phyloP scores from a whole-genome alignment of 2,329 filamentous ascomycete species.

The Xylaria sp. region DNA sequence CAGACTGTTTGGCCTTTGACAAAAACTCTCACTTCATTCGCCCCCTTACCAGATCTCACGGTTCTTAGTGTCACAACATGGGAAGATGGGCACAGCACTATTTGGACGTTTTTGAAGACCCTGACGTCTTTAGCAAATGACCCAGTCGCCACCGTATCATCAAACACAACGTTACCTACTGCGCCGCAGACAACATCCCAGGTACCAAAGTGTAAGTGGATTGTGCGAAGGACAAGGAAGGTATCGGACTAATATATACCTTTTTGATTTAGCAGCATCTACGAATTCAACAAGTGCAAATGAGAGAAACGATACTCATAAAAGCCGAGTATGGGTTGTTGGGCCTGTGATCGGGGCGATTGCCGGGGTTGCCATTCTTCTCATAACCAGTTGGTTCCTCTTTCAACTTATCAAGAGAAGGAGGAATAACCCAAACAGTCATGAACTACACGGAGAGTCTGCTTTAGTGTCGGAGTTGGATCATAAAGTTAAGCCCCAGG shows the following conservation, averaged over 20 bases:
- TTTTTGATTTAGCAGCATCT: not conserved
- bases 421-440: not conserved
- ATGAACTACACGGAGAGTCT: slow-evolving; percentile 16
- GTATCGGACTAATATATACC: too few species aligned
- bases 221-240: too few species aligned
- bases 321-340: slow-evolving; percentile 6
- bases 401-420: not conserved
- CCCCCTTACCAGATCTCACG: not conserved
- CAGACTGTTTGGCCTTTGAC: not conserved
- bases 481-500: not conserved
- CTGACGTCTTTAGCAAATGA: not conserved
- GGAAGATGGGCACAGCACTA: not conserved
- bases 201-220: not conserved
- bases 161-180: not conserved
- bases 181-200: not conserved
- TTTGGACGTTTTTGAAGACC: slow-evolving; percentile 5
- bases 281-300: not conserved
- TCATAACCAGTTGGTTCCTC: not conserved
- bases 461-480: slow-evolving; percentile 12
- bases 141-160: not conserved
- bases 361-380: not conserved
- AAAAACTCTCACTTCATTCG: not conserved
- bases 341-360: slow-evolving; percentile 10
- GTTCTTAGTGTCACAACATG: not conserved
- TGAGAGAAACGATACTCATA: not conserved